Conservation (phyloP, 1,284 basidiomycete genomes). For the Chalciporus piperatoides region DNA sequence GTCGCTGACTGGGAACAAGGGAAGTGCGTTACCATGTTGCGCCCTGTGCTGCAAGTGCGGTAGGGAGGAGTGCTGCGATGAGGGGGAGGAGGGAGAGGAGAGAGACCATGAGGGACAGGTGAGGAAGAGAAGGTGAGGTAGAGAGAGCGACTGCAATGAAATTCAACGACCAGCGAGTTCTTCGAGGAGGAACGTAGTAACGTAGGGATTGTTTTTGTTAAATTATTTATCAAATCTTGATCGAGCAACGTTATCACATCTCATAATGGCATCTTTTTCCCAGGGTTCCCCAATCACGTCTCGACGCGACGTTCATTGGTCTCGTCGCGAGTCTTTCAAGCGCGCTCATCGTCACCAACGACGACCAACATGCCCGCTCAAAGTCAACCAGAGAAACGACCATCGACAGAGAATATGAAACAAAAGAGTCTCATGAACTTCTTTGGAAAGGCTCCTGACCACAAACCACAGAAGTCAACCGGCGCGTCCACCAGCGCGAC, state of each 20-base stretch:
- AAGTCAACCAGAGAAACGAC: constrained; percentile 29
- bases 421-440: constrained; percentile 74
- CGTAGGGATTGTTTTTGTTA: too few species aligned
- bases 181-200: too few species aligned
- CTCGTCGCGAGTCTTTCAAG: not conserved
- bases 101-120: constrained; percentile 20
- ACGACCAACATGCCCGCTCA: constrained; percentile 33
- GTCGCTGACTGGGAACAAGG: not conserved
- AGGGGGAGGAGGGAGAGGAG: constrained; percentile 20
- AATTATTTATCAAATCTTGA: not conserved
- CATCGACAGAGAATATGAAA: constrained; percentile 47
- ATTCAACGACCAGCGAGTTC: not conserved
- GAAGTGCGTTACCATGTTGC: constrained; percentile 26
- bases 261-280: not conserved
- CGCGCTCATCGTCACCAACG: constrained; percentile 2
- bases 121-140: constrained; percentile 18
- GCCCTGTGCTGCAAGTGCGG: constrained; percentile 22
- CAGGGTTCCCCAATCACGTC: constrained; percentile 1
- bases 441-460: constrained; percentile 47
- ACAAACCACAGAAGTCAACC: constrained; percentile 24
- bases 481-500: constrained; percentile 25
- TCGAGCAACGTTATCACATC: not conserved
- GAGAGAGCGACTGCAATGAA: not conserved
- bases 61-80: constrained; percentile 17
- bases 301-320: constrained; percentile 2